Conservation (phyloP, 1,139 yeast genomes). For the Yamadazyma sp. region DNA sequence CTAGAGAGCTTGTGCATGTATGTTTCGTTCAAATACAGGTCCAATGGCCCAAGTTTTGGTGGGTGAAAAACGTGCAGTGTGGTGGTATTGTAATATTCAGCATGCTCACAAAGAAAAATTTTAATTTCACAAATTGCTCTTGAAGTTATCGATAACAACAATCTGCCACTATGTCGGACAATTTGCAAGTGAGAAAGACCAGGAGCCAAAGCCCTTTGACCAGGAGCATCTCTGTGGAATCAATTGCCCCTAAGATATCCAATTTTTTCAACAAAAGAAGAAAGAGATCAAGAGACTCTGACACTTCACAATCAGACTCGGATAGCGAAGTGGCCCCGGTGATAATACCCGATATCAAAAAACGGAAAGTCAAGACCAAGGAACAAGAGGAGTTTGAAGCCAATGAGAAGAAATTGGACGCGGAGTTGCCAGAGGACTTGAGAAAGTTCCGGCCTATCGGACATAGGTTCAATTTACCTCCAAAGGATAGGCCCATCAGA, state of each 20-base stretch:
- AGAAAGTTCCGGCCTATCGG: slow-evolving; percentile 74
- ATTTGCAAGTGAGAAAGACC: slow-evolving; percentile 5
- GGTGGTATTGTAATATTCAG: too few relatives aligned
- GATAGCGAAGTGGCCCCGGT: slow-evolving; percentile 15
- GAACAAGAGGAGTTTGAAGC: slow-evolving; percentile 43
- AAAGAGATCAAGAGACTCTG: slow-evolving; percentile 17
- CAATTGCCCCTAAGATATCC: slow-evolving; percentile 39
- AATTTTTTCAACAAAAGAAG: slow-evolving; percentile 43
- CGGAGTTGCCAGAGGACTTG: slow-evolving; percentile 59
- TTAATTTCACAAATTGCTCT: slow-evolving; percentile 3
- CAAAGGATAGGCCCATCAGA: slow-evolving; percentile 81
- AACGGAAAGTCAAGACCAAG: slow-evolving; percentile 27
- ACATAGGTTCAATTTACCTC: slow-evolving; percentile 74
- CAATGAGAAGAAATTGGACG: slow-evolving; percentile 56
- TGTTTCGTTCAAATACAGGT: too few relatives aligned
- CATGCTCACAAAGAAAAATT: background rate
- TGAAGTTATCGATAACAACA: too few relatives aligned
- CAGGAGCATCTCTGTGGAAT: slow-evolving; percentile 44
- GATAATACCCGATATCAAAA: slow-evolving; percentile 19
- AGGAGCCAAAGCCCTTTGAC: slow-evolving; percentile 18
- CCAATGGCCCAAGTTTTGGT: too few relatives aligned
- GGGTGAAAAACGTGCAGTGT: too few relatives aligned
- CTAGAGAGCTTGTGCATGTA: too few relatives aligned
- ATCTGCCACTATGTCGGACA: slow-evolving; percentile 4
- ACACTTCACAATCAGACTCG: slow-evolving; percentile 18